Evolutionary conservation across 768 basidiomycete genomes (phyloP).

Genomic region (Lepiota subincarnata): DNA sequence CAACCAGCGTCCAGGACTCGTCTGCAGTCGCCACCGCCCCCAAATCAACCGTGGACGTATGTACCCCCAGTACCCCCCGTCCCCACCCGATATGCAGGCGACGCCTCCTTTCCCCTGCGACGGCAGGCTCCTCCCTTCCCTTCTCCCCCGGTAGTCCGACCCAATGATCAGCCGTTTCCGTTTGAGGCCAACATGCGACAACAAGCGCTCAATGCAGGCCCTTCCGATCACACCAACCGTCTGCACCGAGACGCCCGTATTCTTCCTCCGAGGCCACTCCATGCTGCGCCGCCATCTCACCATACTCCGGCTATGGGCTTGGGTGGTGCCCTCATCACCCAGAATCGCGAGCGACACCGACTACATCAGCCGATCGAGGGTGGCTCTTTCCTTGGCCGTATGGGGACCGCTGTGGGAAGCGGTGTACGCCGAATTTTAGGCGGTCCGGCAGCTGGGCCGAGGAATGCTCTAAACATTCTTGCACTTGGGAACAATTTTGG

Average conservation of each 20-base stretch:
- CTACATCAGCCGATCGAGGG: neutral
- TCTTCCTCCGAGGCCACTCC: conserved; percentile 16
- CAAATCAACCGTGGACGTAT: conserved; percentile 24
- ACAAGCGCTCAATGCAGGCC: conserved; percentile 19
- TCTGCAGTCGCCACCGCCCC: conserved; percentile 48
- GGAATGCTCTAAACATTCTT: conserved; percentile 2
- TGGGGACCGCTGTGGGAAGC: conserved; percentile 11
- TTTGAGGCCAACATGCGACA: conserved; percentile 35
- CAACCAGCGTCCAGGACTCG: conserved; percentile 18
- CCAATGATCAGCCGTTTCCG: conserved; percentile 46
- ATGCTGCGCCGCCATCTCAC: conserved; percentile 43
- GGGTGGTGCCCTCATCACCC: conserved; percentile 58
- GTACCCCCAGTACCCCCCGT: conserved; percentile 58
- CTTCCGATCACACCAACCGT: conserved; percentile 17
- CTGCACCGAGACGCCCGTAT: conserved; percentile 18
- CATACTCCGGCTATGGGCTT: conserved; percentile 60
- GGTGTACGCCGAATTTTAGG: conserved; percentile 12
- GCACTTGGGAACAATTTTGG: conserved; percentile 5
- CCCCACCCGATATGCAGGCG: conserved; percentile 32
- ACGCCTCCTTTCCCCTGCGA: conserved; percentile 35
- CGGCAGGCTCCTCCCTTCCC: conserved; percentile 28
- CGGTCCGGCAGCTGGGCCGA: conserved; percentile 7
- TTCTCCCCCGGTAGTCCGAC: conserved; percentile 42
- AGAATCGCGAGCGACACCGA: conserved; percentile 20
- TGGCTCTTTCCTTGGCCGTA: conserved; percentile 6